Percentiles rank a stretch among this genome's conserved stretches.
Evolutionary conservation across 495 filamentous ascomycete species (phyloP).

Genomic region (Penicillium canariense): DNA sequence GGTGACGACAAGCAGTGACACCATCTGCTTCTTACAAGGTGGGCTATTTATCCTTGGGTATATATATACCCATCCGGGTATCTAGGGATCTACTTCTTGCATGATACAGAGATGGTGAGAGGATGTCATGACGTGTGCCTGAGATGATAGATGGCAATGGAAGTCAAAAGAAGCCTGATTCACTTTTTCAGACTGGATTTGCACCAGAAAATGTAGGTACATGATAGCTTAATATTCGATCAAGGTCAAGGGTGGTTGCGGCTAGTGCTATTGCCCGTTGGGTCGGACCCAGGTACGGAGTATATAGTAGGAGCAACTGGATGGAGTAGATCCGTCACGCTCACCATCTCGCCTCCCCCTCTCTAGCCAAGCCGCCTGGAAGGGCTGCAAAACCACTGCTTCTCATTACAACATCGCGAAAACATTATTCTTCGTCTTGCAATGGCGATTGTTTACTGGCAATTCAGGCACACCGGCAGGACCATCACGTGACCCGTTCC

Average conservation of each 20-base stretch:
- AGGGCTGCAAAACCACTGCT: no score
- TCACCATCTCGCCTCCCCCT: background rate
- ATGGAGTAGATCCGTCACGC: background rate
- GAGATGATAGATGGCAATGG: no score
- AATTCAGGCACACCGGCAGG: background rate
- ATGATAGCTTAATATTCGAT: background rate
- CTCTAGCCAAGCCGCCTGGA: background rate
- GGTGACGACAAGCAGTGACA: no score
- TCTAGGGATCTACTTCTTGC: no score
- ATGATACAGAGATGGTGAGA: no score
- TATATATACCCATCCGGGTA: no score
- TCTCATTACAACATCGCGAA: background rate
- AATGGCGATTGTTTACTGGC: conserved; percentile 5
- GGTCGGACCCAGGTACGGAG: background rate
- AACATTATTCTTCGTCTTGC: background rate
- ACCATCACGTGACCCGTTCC: conserved; percentile 32
- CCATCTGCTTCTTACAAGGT: no score
- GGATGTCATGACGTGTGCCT: no score
- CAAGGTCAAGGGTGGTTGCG: background rate
- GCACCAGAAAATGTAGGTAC: background rate
- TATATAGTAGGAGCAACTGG: background rate
- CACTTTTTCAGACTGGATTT: background rate
- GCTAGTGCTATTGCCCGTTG: background rate
- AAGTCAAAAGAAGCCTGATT: background rate
- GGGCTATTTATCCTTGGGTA: no score